Evolutionary conservation across 768 basidiomycete species (phyloP).

Genomic region (Artomyces pyxidatus): DNA sequence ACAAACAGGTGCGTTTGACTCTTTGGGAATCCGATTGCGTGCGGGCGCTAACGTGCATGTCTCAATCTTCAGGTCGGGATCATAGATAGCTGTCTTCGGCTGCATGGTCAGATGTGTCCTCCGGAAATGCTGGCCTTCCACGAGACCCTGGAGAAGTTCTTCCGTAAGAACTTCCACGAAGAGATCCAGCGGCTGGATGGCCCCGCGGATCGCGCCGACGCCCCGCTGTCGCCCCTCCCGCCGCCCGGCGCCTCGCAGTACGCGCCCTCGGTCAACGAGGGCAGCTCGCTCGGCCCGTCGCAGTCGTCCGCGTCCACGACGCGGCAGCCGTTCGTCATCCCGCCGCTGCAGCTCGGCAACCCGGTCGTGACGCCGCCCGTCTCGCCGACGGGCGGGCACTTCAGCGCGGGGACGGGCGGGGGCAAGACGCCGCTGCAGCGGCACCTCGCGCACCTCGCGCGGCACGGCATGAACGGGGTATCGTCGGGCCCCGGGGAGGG

Average conservation of each 20-base stretch:
- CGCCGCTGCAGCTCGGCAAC: conserved; percentile 45
- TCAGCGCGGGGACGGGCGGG: conserved; percentile 10
- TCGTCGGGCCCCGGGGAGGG: conserved; percentile 67
- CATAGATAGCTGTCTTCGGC: conserved; percentile 75
- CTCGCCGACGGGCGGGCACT: conserved; percentile 18
- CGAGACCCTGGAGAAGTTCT: conserved; percentile 78
- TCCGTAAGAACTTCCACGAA: conserved; percentile 76
- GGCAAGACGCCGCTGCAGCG: conserved; percentile 62
- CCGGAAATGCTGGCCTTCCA: conserved; percentile 92
- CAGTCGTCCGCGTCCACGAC: conserved; percentile 17
- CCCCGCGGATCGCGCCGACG: conserved; percentile 8
- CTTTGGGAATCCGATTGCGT: background rate
- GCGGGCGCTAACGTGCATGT: too few relatives aligned
- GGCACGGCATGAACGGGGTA: conserved; percentile 78
- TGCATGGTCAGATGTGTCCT: conserved; percentile 78
- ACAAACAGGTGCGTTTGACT: conserved; percentile 60
- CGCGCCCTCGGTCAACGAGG: conserved; percentile 17
- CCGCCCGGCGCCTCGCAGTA: conserved; percentile 6
- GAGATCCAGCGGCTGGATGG: conserved; percentile 68
- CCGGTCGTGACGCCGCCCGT: conserved; percentile 36
- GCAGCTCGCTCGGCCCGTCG: conserved; percentile 36
- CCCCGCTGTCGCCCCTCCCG: conserved; percentile 5
- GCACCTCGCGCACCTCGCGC: conserved; percentile 72
- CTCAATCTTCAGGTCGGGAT: conserved; percentile 49
- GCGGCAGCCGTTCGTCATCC: conserved; percentile 32